A percentile compares a stretch with the other conserved stretches of the same genome.
Conservation (phyloP, 805 yeast genomes). For the Lachancea cidri region DNA sequence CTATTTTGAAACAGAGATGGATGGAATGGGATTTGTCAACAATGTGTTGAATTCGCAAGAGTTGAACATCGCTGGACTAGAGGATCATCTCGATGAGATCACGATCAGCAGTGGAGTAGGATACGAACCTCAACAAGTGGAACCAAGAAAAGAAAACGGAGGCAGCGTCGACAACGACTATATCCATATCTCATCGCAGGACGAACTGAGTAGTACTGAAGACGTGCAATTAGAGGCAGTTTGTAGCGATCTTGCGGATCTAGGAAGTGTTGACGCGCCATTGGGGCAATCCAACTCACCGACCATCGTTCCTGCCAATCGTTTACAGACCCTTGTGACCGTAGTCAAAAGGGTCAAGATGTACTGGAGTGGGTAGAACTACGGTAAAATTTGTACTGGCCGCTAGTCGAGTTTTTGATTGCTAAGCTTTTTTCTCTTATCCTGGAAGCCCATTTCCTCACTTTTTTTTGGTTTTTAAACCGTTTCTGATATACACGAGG, state of each 20-base stretch:
- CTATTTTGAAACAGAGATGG: constrained; percentile 21
- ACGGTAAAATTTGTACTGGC: background rate
- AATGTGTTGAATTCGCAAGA: constrained; percentile 19
- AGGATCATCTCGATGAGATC: constrained; percentile 17
- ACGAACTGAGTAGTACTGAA: constrained; percentile 29
- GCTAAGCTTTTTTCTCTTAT: background rate
- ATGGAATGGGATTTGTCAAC: constrained; percentile 21
- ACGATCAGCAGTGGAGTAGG: constrained; percentile 15
- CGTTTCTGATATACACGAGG: background rate
- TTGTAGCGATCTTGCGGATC: constrained; percentile 1
- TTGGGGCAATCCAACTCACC: background rate
- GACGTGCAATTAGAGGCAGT: constrained; percentile 15
- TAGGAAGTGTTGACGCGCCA: background rate
- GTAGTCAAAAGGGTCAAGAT: constrained; percentile 22
- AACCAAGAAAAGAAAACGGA: background rate
- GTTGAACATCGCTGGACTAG: constrained; percentile 3
- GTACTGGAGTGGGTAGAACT: constrained; percentile 17
- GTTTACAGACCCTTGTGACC: constrained; percentile 12
- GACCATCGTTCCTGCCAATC: background rate
- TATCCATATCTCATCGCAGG: constrained; percentile 26
- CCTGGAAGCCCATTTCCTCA: background rate
- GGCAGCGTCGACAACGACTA: constrained; percentile 15
- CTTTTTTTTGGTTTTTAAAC: background rate
- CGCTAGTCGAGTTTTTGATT: background rate
- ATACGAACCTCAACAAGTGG: constrained; percentile 10